Percentiles rank a stretch among this genome's conserved stretches.
Evolutionary conservation across 768 basidiomycete genomes (phyloP).

Genomic region (Hydnomerulius pinastri): DNA sequence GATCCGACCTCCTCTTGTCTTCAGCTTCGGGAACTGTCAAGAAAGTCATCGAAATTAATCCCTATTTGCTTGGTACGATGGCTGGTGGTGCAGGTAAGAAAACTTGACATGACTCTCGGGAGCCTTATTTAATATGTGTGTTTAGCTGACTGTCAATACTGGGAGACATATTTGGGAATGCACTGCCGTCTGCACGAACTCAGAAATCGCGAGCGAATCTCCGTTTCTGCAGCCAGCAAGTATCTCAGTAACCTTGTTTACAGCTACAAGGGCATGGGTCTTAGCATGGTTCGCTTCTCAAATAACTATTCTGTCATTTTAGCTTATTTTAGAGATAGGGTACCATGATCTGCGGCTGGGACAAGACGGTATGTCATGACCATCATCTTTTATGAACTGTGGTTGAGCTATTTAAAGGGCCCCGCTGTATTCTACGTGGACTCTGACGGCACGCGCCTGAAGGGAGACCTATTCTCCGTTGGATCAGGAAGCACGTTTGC

Average conservation of each 20-base stretch:
- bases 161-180: constrained; percentile 99
- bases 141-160: constrained; percentile 92
- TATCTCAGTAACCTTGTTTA: constrained; percentile 97
- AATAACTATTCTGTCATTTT: background rate
- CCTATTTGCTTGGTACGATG: constrained; percentile 98
- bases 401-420: constrained; percentile 51
- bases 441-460: constrained; percentile 92
- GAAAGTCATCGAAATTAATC: constrained; percentile 99
- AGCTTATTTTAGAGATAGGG: constrained; percentile 53
- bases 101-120: background rate
- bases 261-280: constrained; percentile 97
- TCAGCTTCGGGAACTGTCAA: constrained; percentile 95
- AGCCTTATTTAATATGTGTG: constrained; percentile 4
- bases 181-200: constrained; percentile 97
- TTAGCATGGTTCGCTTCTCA: constrained; percentile 83
- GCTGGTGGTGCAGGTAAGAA: constrained; percentile 93
- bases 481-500: constrained; percentile 98
- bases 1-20: background rate
- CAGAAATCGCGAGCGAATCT: constrained; percentile 94
- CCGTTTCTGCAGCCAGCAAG: constrained; percentile 98
- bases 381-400: constrained; percentile 2
- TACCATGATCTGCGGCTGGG: constrained; percentile 99
- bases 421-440: constrained; percentile 97
- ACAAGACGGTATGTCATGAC: constrained; percentile 77
- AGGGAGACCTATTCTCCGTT: constrained; percentile 97